Evolutionary conservation across 441 rosid genomes (phyloP).

Genomic region (Capsella rubella): DNA sequence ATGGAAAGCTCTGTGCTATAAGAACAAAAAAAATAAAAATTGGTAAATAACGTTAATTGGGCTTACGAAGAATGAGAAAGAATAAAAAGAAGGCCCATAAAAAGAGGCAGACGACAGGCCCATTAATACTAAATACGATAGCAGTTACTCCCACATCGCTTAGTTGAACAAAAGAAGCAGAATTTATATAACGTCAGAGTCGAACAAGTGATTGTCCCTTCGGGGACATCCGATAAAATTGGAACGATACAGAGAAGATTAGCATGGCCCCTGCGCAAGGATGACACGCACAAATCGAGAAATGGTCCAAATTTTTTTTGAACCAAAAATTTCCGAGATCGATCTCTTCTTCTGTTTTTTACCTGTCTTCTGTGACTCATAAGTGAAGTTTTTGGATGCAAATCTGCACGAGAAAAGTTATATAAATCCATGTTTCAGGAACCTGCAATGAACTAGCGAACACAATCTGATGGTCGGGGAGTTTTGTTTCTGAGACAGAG

Average conservation of each 20-base stretch:
- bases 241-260: slow-evolving; percentile 79
- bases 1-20: background rate
- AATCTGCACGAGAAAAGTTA: background rate
- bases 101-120: slow-evolving; percentile 8
- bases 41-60: too few species aligned
- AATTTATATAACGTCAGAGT: background rate
- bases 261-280: slow-evolving; percentile 78
- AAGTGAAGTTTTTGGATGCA: background rate
- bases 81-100: background rate
- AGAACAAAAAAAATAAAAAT: too few species aligned
- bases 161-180: too few species aligned
- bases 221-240: slow-evolving; percentile 71
- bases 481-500: slow-evolving; percentile 9
- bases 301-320: slow-evolving; percentile 57
- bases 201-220: slow-evolving; percentile 36
- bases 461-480: slow-evolving; percentile 10
- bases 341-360: background rate
- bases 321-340: too few species aligned
- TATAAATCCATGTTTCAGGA: background rate
- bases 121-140: background rate
- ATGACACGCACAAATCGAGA: slow-evolving; percentile 73
- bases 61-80: background rate
- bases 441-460: background rate
- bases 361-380: too few species aligned
- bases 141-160: slow-evolving; percentile 14